Conservation (phyloP, 345 rosid genomes). For the Schrenkiella parvula region DNA sequence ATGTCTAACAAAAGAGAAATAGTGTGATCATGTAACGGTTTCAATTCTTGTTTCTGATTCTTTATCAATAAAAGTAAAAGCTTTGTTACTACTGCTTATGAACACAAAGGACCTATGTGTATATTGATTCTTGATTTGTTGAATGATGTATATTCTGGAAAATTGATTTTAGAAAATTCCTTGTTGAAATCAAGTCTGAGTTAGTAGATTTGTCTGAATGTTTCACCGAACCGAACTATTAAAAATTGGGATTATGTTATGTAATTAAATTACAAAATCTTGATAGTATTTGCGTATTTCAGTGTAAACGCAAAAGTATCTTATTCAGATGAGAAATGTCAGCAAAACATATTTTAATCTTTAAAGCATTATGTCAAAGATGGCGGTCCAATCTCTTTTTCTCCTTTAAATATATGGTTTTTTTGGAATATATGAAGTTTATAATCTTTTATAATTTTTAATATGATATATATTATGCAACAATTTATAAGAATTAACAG, state of each 20-base stretch:
- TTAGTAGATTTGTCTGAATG: not conserved
- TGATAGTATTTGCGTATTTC: not conserved
- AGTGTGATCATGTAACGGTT: conserved; percentile 7
- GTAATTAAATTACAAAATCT: too few species aligned
- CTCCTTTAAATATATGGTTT: not conserved
- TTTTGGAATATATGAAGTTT: not conserved
- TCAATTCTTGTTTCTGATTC: not conserved
- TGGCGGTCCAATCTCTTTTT: not conserved
- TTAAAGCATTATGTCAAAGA: not conserved
- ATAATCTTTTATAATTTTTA: not conserved
- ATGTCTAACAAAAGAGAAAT: not conserved
- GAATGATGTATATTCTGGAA: not conserved
- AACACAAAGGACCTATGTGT: not conserved
- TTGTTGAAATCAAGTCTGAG: too few species aligned
- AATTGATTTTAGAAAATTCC: too few species aligned
- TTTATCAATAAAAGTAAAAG: conserved; percentile 18
- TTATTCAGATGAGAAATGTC: not conserved
- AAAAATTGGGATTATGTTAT: not conserved
- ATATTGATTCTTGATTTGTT: not conserved
- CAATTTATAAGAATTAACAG: too few species aligned
- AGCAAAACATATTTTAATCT: not conserved
- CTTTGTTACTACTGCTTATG: not conserved
- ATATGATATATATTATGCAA: not conserved
- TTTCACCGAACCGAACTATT: not conserved
- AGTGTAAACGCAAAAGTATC: not conserved